These are phyloP conservation scores for Monilinia fructicola DNA, from an alignment of 2,329 filamentous ascomycete genomes.

Conservation along the genomic window DNA sequence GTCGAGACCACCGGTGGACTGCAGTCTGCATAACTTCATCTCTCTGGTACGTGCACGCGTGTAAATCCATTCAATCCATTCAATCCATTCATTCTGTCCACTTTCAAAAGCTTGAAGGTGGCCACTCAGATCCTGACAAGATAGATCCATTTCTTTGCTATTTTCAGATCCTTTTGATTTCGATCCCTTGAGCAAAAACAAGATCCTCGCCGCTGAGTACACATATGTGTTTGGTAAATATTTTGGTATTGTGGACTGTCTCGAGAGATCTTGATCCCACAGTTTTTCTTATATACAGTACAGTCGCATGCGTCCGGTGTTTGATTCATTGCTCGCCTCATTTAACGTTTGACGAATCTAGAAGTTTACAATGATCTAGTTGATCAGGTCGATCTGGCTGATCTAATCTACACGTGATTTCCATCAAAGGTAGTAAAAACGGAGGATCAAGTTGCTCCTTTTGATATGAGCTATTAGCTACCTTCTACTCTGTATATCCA, in stretches of 20 bases:
- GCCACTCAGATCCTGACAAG: neutral
- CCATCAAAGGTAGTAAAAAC: neutral
- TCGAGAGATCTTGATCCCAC: neutral
- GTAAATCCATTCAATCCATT: no score
- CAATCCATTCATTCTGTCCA: slow-evolving; percentile 4
- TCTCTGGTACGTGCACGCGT: neutral
- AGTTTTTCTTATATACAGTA: neutral
- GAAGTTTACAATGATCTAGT: neutral
- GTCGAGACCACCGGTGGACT: no score
- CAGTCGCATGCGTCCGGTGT: slow-evolving; percentile 1
- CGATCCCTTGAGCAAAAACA: neutral
- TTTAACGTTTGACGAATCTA: neutral
- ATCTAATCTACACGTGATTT: neutral
- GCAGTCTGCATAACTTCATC: slow-evolving; percentile 4
- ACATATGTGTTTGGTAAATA: neutral
- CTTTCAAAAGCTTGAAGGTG: slow-evolving; percentile 16
- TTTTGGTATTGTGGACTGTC: neutral
- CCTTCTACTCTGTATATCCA: slow-evolving; percentile 1
- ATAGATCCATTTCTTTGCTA: slow-evolving; percentile 12
- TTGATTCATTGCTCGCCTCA: neutral
- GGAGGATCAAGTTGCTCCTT: neutral
- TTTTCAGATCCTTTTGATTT: neutral
- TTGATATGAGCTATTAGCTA: neutral
- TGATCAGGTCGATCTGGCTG: neutral
- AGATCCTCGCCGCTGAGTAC: slow-evolving; percentile 6